Percentiles rank a stretch among this genome's conserved stretches.
These are phyloP conservation scores for Aspergillus egyptiacus DNA, from an alignment of 495 filamentous ascomycete genomes.

Conservation along the genomic window DNA sequence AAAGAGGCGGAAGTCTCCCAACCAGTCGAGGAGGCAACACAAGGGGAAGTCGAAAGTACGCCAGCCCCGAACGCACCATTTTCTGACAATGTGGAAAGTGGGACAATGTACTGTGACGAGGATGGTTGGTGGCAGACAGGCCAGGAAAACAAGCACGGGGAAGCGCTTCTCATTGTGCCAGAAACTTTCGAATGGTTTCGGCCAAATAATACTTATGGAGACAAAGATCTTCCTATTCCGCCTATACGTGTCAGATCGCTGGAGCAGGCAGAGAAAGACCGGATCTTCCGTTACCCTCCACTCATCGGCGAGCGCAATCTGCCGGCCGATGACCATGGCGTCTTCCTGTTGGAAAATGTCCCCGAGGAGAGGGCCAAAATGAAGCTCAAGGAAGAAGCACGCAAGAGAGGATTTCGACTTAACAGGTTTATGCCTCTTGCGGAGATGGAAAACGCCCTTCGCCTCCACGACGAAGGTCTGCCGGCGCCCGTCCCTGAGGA, in stretches of 20 bases:
- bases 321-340: conserved; percentile 13
- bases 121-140: conserved; percentile 36
- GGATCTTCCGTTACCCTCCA: conserved; percentile 36
- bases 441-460: conserved; percentile 15
- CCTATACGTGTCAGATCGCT: conserved; percentile 27
- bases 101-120: conserved; percentile 17
- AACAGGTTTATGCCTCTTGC: conserved; percentile 13
- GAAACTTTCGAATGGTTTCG: conserved; percentile 23
- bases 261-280: conserved; percentile 27
- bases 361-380: conserved; percentile 18
- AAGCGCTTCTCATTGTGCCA: conserved; percentile 29
- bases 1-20: neutral
- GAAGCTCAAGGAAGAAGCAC: conserved; percentile 18
- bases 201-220: conserved; percentile 27
- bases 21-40: neutral
- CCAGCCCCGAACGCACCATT: conserved; percentile 14
- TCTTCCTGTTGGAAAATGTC: conserved; percentile 19
- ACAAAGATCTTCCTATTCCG: conserved; percentile 26
- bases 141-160: conserved; percentile 28
- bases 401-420: conserved; percentile 11
- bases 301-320: conserved; percentile 36
- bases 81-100: conserved; percentile 13
- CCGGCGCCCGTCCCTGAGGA: neutral
- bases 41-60: conserved; percentile 7
- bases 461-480: conserved; percentile 8